phyloP scores from a whole-genome alignment of 768 basidiomycete genomes.

The Macrolepiota albuminosa region DNA sequence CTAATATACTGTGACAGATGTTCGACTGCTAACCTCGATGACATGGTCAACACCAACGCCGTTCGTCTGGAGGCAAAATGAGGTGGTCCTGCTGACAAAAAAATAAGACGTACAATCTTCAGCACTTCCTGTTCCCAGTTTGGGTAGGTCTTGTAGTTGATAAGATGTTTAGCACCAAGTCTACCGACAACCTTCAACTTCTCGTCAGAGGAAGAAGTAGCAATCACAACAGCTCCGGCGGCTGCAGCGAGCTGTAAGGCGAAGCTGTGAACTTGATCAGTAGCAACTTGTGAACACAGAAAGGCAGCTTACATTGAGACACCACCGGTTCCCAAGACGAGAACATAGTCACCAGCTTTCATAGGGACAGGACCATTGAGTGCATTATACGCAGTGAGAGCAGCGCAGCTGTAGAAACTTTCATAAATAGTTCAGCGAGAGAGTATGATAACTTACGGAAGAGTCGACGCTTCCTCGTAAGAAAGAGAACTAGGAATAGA shows the following conservation, averaged over 20 bases:
- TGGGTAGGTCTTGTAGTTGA: conserved; percentile 57
- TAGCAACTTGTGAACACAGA: background rate
- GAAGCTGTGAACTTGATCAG: conserved; percentile 30
- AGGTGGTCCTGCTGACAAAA: conserved; percentile 2
- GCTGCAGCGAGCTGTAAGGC: conserved; percentile 58
- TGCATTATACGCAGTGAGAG: conserved; percentile 61
- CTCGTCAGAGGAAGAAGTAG: conserved; percentile 61
- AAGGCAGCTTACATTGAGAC: conserved; percentile 40
- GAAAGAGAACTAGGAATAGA: conserved; percentile 50
- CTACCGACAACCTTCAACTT: conserved; percentile 50
- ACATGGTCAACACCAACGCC: conserved; percentile 35
- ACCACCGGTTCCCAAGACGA: conserved; percentile 53
- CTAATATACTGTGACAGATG: background rate
- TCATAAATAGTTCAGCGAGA: background rate
- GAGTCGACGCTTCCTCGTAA: conserved; percentile 60
- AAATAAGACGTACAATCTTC: conserved; percentile 31
- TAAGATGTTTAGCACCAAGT: conserved; percentile 48
- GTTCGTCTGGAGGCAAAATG: conserved; percentile 26
- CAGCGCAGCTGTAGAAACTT: conserved; percentile 40
- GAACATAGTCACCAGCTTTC: conserved; percentile 55
- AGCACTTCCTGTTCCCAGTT: conserved; percentile 54
- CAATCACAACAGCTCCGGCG: conserved; percentile 59
- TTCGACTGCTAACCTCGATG: conserved; percentile 26
- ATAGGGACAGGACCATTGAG: conserved; percentile 44
- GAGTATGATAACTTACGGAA: conserved; percentile 35